Evolutionary conservation across 1,139 yeast species (phyloP), one percentile per base, ranked within the genome.

Genomic region (Pichia sp.): DNA sequence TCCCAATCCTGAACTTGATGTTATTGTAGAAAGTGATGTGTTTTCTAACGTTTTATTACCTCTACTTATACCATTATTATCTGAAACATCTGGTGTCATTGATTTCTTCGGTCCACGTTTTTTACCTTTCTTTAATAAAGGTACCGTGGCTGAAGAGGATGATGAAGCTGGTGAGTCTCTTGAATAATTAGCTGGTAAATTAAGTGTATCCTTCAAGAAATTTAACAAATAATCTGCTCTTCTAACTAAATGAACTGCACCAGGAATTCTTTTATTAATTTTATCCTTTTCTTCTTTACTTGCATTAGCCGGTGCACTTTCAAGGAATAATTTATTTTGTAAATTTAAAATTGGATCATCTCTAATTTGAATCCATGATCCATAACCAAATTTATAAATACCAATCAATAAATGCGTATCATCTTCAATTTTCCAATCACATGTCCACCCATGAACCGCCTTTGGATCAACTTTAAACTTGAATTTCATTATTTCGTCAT

Each of bases 301-400:
- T 4, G 62, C 65, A 24, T 53, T 57, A 11, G 55, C 52, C n/a
- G 64, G 62, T 8, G 64, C 55, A 34, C 55, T 51, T 45, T 76
- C 87, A 55, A 90, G 70, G 59, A 79, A 90, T 52, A 90, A 67
- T 67, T 87, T 90, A 56, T 87, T 87, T 51, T 89, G 87, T 53
- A 94, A 71, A 12, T 92, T 94, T 49, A 94, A 72, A 47, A 87
- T 75, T 1, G 98, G 97, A 66, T 94, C 98, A 65, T 92, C 98
- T 60, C 98, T 72, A 39, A 94, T 90, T 61, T 86, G 90, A 7
- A 76, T 65, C 98, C 98, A 94, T 0, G 96, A 83, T 23, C 98
- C 98, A 60, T 87, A 92, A 0, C 99, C 99, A 64, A 90, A 87
- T 63, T 87, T 89, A 60, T 78, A 76, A 30, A 92, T 85, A 52